phyloP scores from a whole-genome alignment of 345 rosid genomes.

The Brassica cretica region DNA sequence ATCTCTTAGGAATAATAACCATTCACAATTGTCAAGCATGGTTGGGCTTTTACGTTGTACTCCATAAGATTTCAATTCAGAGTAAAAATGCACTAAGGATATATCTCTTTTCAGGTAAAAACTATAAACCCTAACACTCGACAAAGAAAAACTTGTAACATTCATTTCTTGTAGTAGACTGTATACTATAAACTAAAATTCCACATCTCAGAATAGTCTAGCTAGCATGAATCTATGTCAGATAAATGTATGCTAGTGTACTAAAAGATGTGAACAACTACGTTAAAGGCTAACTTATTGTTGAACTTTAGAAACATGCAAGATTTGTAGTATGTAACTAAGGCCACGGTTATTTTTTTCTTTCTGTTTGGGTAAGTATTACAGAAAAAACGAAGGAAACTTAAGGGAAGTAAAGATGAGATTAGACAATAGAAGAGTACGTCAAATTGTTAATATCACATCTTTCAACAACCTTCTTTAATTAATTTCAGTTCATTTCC shows the following conservation, averaged over 20 bases:
- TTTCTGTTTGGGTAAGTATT: not conserved
- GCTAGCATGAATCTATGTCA: not conserved
- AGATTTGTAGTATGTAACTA: not conserved
- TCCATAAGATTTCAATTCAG: not conserved
- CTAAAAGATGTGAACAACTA: not conserved
- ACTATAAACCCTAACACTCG: not conserved
- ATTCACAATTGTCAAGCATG: not conserved
- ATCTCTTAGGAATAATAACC: constrained; percentile 27
- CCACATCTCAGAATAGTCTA: not conserved
- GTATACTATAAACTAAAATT: not conserved
- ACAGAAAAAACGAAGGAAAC: not conserved
- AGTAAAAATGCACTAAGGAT: not conserved
- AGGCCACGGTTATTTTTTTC: not conserved
- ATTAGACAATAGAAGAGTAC: constrained; percentile 30
- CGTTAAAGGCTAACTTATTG: not conserved
- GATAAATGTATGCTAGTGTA: not conserved
- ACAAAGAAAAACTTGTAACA: not conserved
- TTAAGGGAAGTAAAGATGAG: not conserved
- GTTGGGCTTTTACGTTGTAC: not conserved
- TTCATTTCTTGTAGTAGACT: not conserved
- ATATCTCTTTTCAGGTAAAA: not conserved
- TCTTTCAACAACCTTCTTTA: not conserved
- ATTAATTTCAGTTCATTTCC: constrained; percentile 55
- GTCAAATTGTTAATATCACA: constrained; percentile 13
- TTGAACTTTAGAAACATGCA: not conserved